Percentiles rank a stretch among this genome's conserved stretches.
Evolutionary conservation across 148 eudicot genomes (phyloP).

Genomic region (Rheum nobile): DNA sequence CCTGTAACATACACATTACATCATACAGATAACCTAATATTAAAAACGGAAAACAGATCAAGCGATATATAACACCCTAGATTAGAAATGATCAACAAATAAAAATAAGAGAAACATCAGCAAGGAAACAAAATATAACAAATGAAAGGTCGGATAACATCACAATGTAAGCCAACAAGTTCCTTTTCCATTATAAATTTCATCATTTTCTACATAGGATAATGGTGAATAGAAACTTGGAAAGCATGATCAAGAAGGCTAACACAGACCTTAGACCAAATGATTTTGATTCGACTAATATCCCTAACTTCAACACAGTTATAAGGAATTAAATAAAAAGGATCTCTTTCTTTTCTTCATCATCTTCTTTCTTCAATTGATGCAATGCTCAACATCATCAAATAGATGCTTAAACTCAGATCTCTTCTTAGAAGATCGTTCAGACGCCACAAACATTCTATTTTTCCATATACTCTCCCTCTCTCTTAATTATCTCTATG

Average conservation of each 20-base stretch:
- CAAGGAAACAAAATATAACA: neutral
- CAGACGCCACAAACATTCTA: neutral
- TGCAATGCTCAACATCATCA: neutral
- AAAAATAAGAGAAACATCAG: neutral
- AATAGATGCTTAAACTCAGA: neutral
- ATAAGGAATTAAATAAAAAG: neutral
- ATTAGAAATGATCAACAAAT: neutral
- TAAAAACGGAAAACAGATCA: neutral
- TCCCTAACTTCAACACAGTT: neutral
- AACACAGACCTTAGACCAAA: neutral
- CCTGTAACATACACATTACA: neutral
- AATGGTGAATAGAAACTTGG: neutral
- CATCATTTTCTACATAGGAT: neutral
- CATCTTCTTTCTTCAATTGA: slow-evolving; percentile 1
- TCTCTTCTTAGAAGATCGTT: neutral
- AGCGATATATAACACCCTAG: neutral
- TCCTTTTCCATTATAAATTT: neutral
- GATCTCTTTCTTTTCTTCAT: neutral
- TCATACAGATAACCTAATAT: neutral
- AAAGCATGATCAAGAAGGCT: neutral
- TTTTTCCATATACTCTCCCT: neutral
- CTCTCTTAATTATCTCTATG: no score
- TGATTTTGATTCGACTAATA: neutral
- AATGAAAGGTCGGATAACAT: neutral
- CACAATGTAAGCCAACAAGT: neutral